Evolutionary conservation across 2,329 filamentous ascomycete genomes (phyloP), one percentile per base, ranked within the genome.

Genomic region (Fusarium chlamydosporum): DNA sequence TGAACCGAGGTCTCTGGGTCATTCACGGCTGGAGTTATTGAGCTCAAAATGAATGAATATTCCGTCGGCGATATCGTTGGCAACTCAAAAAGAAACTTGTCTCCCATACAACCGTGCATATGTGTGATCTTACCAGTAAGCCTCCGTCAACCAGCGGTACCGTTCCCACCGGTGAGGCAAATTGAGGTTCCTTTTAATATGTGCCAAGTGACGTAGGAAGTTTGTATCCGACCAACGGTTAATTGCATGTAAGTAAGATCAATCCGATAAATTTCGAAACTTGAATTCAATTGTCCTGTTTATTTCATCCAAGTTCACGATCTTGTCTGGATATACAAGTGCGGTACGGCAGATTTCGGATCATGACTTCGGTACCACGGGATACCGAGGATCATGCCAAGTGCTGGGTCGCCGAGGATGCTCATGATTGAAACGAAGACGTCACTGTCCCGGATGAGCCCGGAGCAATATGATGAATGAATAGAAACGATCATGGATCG

Each of bases 41-140:
- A 72, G 71, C 71, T 73, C 67, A 74, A 73, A 73, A 73, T 69
- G 68, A 74, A 74, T 72, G 64, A 74, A 74, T 72, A 74, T 68
- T 57, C 57, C 59, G 68, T 58, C 57, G 69, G 57, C 56, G 55
- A 51, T 55, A 66, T 68, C 34, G 65, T 59, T 43, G 71, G 65
- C 61, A 71, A 70, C 61, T 70, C 71, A 69, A 72, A 72, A 45
- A 62, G 31, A 13, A 35, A 29, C n/a, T 34, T 47, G 42, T 56
- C 38, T 29, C 11, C 15, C 29, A 20, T 9, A 31, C 35, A 56
- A 31, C 16, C 16, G 45, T 52, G 27, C 29, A 56, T 59, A 42
- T 67, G 31, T 5, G 34, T 57, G 52, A 53, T n/a, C 18, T 20
- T 57, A 31, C n/a, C 40, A 56, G 34, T 18, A 13, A 38, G 12